Percentiles rank a stretch among this genome's conserved stretches.
Conservation (phyloP, 2,329 filamentous ascomycete genomes). For the Chrysoporthe cubensis region DNA sequence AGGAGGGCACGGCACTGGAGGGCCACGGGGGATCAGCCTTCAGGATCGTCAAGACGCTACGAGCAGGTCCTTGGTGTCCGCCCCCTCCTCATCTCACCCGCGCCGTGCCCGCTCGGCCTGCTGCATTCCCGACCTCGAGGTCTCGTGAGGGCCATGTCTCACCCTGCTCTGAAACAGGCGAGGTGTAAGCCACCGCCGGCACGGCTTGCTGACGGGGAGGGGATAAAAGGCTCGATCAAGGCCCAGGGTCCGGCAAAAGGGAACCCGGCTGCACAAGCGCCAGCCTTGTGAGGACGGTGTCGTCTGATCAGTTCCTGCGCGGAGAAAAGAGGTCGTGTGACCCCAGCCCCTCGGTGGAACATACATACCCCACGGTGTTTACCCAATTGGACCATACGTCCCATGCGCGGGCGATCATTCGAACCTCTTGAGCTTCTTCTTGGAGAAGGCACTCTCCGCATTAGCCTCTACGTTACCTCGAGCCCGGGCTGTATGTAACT, state of each 20-base stretch:
- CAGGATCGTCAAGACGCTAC: background rate
- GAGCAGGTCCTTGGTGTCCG: background rate
- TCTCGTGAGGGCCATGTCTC: constrained; percentile 4
- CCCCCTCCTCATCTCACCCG: background rate
- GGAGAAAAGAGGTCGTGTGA: constrained; percentile 28
- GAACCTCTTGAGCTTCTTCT: background rate
- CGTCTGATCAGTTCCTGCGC: constrained; percentile 26
- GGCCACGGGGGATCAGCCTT: background rate
- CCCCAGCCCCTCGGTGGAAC: constrained; percentile 17
- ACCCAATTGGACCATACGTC: background rate
- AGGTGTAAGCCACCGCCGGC: background rate
- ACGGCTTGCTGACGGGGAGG: background rate
- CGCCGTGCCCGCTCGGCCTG: background rate
- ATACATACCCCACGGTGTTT: constrained; percentile 4
- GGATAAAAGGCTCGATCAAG: background rate
- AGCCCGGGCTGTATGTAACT: background rate
- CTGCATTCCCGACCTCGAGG: background rate
- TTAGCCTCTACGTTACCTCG: background rate
- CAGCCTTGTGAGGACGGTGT: constrained; percentile 22
- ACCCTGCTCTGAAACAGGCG: constrained; percentile 1
- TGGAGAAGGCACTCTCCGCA: background rate
- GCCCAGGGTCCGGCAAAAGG: background rate
- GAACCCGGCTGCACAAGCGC: background rate
- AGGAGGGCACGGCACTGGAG: background rate
- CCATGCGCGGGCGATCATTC: background rate